Percentiles rank a stretch among this genome's conserved stretches.
phyloP scores from a whole-genome alignment of 2,329 filamentous ascomycete genomes.

The Monosporascus sp. region DNA sequence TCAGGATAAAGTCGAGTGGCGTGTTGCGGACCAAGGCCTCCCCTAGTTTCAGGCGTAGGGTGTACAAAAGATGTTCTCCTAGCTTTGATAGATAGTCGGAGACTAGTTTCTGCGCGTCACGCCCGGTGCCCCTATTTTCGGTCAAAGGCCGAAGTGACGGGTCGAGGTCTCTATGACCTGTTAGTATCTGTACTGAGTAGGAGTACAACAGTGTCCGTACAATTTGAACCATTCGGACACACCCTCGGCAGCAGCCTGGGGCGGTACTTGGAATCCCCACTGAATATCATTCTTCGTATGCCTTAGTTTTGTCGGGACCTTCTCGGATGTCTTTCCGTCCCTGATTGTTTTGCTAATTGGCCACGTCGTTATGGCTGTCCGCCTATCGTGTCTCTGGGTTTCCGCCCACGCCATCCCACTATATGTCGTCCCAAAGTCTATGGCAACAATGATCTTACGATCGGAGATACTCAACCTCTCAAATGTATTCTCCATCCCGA shows the following conservation, averaged over 20 bases:
- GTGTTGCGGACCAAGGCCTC: conserved; percentile 36
- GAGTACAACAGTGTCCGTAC: conserved; percentile 23
- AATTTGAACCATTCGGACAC: conserved; percentile 47
- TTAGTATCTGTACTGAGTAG: conserved; percentile 9
- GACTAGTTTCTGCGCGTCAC: conserved; percentile 35
- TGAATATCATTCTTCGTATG: conserved; percentile 37
- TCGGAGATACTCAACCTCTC: neutral
- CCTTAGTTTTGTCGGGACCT: conserved; percentile 46
- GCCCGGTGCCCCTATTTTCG: neutral
- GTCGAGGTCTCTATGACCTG: conserved; percentile 1
- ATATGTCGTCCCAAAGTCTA: conserved; percentile 55
- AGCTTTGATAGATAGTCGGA: conserved; percentile 46
- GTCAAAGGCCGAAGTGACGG: neutral
- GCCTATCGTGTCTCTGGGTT: conserved; percentile 35
- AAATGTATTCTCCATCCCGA: neutral
- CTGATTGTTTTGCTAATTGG: conserved; percentile 32
- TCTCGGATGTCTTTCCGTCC: conserved; percentile 36
- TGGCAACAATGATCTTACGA: conserved; percentile 43
- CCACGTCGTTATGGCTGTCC: conserved; percentile 40
- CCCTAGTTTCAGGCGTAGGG: conserved; percentile 38
- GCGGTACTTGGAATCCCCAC: conserved; percentile 47
- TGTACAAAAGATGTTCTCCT: conserved; percentile 42
- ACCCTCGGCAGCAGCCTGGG: conserved; percentile 33
- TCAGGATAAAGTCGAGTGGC: conserved; percentile 49
- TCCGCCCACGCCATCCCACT: conserved; percentile 51